A percentile compares a stretch with the other conserved stretches of the same genome.
phyloP scores from a whole-genome alignment of 495 filamentous ascomycete species.

The Pyronema omphalodes region DNA sequence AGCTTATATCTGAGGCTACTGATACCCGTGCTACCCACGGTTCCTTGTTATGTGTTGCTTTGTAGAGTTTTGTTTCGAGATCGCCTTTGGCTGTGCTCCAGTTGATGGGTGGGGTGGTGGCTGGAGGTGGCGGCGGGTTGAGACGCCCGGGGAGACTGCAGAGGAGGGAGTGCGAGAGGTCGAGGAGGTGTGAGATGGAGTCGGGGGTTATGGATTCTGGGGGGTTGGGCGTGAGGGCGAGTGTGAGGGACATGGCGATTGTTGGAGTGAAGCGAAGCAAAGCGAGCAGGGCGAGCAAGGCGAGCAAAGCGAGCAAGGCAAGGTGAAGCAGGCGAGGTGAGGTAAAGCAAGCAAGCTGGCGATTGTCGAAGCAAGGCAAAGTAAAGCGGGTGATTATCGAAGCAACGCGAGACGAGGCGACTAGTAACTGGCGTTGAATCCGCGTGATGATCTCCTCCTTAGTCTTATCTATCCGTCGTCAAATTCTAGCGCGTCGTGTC shows the following conservation, averaged over 20 bases:
- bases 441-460: no score
- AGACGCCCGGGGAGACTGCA: background rate
- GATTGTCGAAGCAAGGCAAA: no score
- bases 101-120: background rate
- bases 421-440: no score
- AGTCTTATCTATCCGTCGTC: no score
- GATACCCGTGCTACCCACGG: slow-evolving; percentile 18
- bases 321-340: no score
- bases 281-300: no score
- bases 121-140: background rate
- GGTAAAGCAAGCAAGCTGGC: no score
- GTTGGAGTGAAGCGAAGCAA: no score
- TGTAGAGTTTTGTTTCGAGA: slow-evolving; percentile 14
- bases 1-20: slow-evolving; percentile 6
- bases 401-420: no score
- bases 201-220: background rate
- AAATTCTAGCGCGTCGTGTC: no score
- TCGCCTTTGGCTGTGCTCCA: slow-evolving; percentile 12
- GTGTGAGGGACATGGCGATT: background rate
- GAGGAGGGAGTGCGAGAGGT: background rate
- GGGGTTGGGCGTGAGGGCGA: slow-evolving; percentile 2
- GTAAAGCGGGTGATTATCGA: no score
- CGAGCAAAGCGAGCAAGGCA: no score
- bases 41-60: slow-evolving; percentile 11
- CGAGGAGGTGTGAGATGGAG: background rate